Base-by-base conservation (phyloP, 75 land plant genomes). In the Chamaecyparis obtusa region DNA sequence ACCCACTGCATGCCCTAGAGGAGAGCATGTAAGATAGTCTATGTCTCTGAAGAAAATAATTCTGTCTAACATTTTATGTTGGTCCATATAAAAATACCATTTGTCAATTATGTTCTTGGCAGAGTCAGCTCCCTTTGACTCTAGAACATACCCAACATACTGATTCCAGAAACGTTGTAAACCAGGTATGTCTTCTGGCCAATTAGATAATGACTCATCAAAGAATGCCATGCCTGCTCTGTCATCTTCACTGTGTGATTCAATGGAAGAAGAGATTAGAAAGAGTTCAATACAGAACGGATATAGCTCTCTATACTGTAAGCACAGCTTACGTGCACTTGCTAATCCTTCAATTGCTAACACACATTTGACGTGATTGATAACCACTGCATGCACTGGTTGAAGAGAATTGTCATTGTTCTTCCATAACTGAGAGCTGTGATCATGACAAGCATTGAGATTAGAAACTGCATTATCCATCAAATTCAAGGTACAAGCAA, bases 131-230 rank as follows among this genome's bases (percentile, higher is more conserved):
- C 86, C 86, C 39, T 85, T 90, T 67, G 77, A 89, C 39, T 76
- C 86, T n/a, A 95, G 87, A 46, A 87, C 91, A 88, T 87, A 89
- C 48, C 87, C 93, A 37, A 87, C 87, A 89, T 94, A 98, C 88
- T 96, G 97, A 84, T 94, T 93, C 99, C 99, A 98, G 84, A 98
- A 83, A 71, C 90, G 88, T 72, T 97, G 97, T 64, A 93, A 88
- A 16, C 97, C 98, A 88, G 90, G 88, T 13, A 71, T 69, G 41
- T 91, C 90, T 54, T 89, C 88, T 43, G 95, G 96, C 97, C 96
- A 98, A 49, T 87, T 87, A 67, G 39, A 36, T 37, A 98, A 57
- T 5, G 92, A 94, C 39, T 88, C 89, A 77, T 96, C 91, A 92
- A 96, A 97, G 49, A 91, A 90, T 15, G 71, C 76, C 69, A 90